Evolutionary conservation across 345 rosid species (phyloP).

Genomic region (Camelina laxa): DNA sequence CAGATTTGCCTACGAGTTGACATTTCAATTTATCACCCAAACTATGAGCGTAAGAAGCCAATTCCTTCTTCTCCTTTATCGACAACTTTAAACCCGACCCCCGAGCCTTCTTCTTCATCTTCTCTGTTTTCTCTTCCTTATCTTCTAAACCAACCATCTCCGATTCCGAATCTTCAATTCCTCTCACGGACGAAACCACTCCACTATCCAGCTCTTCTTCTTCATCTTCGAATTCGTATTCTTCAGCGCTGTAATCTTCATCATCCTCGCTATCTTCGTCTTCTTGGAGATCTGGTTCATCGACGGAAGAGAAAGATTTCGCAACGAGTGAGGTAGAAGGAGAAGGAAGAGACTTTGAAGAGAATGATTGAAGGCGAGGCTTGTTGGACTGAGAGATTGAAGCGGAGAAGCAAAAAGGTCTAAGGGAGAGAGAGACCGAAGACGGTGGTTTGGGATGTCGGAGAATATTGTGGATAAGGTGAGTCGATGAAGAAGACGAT

Average conservation of each 20-base stretch:
- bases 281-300: conserved; percentile 18
- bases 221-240: conserved; percentile 32
- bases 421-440: conserved; percentile 21
- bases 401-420: conserved; percentile 32
- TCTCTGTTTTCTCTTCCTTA: conserved; percentile 31
- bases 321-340: conserved; percentile 16
- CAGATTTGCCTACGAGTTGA: conserved; percentile 84
- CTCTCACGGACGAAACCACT: conserved; percentile 23
- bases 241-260: conserved; percentile 31
- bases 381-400: conserved; percentile 20
- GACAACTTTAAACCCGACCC: conserved; percentile 50
- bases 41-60: conserved; percentile 76
- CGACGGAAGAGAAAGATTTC: conserved; percentile 33
- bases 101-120: conserved; percentile 33
- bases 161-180: conserved; percentile 34
- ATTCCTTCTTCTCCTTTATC: conserved; percentile 85
- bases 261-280: conserved; percentile 38
- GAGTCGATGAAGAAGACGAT: conserved; percentile 41
- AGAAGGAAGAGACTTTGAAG: conserved; percentile 20
- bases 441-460: conserved; percentile 38
- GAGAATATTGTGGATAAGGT: conserved; percentile 45
- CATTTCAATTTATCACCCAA: conserved; percentile 78
- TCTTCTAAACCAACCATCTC: conserved; percentile 25
- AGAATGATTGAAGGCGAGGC: conserved; percentile 8
- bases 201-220: conserved; percentile 38